Conservation (phyloP, 148 eudicot species). For the Persicaria maculosa region DNA sequence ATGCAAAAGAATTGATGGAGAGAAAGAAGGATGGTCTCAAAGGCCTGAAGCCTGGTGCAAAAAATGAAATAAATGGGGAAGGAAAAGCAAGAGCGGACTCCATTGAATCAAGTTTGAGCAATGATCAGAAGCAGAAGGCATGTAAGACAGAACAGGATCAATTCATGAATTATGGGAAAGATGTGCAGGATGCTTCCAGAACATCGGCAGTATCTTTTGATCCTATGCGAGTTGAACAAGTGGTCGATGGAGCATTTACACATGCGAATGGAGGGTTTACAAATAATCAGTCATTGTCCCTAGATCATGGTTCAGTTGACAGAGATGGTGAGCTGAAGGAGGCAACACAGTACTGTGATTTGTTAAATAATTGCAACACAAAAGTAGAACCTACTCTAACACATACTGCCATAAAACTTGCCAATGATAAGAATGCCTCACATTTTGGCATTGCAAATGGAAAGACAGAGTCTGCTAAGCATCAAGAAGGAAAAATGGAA, state of each 20-base stretch:
- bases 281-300: conserved; percentile 18
- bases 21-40: conserved; percentile 34
- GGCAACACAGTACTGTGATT: conserved; percentile 53
- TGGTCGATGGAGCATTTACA: conserved; percentile 15
- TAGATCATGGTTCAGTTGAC: conserved; percentile 28
- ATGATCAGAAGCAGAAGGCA: no score
- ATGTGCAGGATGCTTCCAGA: no score
- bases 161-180: no score
- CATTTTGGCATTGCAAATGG: conserved; percentile 15
- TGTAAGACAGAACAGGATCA: no score
- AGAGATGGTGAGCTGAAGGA: conserved; percentile 53
- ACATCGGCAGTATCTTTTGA: conserved; percentile 19
- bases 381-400: conserved; percentile 12
- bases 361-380: conserved; percentile 31
- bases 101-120: conserved; percentile 5
- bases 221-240: conserved; percentile 18
- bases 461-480: conserved; percentile 18
- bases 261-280: conserved; percentile 21
- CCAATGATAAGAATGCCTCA: conserved; percentile 4
- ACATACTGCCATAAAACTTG: conserved; percentile 10
- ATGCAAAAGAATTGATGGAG: conserved; percentile 21
- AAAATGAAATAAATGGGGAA: conserved; percentile 22
- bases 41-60: conserved; percentile 14
- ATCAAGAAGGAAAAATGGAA: conserved; percentile 16
- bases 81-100: conserved; percentile 15